phyloP scores from a whole-genome alignment of 371 early-diverging fungal species.

The Mortierella sp. region DNA sequence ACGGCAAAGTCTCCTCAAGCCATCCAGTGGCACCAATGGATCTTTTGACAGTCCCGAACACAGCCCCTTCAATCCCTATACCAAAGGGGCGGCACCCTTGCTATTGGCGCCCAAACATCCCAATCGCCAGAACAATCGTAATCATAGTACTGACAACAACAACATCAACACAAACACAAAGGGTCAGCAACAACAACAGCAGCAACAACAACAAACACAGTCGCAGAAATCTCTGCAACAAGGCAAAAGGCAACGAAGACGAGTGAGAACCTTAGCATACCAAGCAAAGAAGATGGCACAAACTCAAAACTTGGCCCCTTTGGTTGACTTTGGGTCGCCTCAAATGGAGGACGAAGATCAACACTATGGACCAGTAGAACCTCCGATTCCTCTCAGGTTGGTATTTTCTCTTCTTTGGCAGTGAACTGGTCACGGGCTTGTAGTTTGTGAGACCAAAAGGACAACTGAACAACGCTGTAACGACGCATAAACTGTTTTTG shows the following conservation, averaged over 20 bases:
- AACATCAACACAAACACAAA: background rate
- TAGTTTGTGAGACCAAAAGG: background rate
- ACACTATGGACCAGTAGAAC: constrained; percentile 48
- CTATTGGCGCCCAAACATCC: background rate
- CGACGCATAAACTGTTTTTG: constrained; percentile 34
- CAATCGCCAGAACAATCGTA: constrained; percentile 2
- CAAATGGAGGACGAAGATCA: constrained; percentile 51
- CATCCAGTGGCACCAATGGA: constrained; percentile 2
- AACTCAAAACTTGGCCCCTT: constrained; percentile 23
- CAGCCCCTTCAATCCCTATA: constrained; percentile 10
- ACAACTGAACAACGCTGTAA: constrained; percentile 31
- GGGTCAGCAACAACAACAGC: background rate
- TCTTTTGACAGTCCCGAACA: constrained; percentile 1
- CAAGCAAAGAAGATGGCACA: constrained; percentile 40
- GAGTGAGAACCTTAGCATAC: constrained; percentile 31
- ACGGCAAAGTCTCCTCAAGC: constrained; percentile 12
- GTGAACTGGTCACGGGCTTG: background rate
- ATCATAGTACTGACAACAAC: background rate
- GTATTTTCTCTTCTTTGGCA: constrained; percentile 15
- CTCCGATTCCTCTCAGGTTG: constrained; percentile 61
- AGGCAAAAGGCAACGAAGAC: constrained; percentile 35
- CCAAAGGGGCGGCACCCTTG: background rate
- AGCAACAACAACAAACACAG: constrained; percentile 5
- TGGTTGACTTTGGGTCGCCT: constrained; percentile 51
- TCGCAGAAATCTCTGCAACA: constrained; percentile 9